Base-by-base conservation (phyloP, 805 yeast genomes). In the Pichia exigua region DNA sequence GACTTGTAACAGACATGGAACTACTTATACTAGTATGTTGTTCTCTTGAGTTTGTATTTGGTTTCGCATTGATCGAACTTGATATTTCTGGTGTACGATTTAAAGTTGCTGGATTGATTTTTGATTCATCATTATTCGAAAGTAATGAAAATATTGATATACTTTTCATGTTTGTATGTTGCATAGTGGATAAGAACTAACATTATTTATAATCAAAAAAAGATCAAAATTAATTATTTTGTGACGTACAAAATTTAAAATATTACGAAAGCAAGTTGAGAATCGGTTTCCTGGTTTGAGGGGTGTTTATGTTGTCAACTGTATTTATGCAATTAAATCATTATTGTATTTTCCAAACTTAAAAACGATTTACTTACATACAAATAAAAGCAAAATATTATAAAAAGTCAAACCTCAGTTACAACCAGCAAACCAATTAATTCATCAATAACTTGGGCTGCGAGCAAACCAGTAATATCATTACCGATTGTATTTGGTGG, bases 401-500 rank as follows among this genome's bases (percentile, higher is more conserved):
- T 7, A 10, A 18, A 22, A 8, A 27, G n/a, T 44, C 48, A 47
- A 12, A 57, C 7, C 42, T 63, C 65, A 4, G 59, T 58, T n/a
- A 69, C 71, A 6, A 73, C 69, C 73, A 77, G 72, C 42, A 77
- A 59, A 2, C 77, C 77, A 47, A 77, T 57, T 22, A 77, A 59
- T 10, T 76, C 72, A 57, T 77, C 82, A 44, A 78, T 79, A 46
- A 81, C 79, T 53, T 81, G 83, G 3, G 85, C 81, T 3, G 85
- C 89, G 3, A 83, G 82, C 54, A 82, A 66, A 17, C 83, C 76
- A 5, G 89, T 83, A 52, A 76, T 73, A 56, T 77, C 87, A 17
- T 82, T 76, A 50, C 76, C 76, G 35, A 78, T 75, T 57, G 83
- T 85, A 55, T 69, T 82, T 1, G 86, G 81, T 3, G 88, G 87